These are phyloP conservation scores for Papiliotrema fonsecae DNA, from an alignment of 1,284 basidiomycete genomes.

Conservation along the genomic window DNA sequence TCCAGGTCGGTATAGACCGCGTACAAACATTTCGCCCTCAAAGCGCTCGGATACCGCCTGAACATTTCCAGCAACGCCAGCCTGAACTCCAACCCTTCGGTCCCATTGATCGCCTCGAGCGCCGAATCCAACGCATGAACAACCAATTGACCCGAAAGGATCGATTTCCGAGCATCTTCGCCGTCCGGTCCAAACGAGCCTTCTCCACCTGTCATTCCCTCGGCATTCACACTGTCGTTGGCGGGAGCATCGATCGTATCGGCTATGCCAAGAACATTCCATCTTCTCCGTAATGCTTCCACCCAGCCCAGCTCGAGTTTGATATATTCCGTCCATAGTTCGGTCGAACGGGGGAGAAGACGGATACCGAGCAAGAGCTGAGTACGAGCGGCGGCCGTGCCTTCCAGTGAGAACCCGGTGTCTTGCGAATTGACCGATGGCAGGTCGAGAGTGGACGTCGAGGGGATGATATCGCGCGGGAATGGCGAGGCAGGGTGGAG, in stretches of 20 bases:
- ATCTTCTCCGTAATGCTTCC: slow-evolving; percentile 73
- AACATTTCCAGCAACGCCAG: slow-evolving; percentile 31
- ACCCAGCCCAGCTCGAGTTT: slow-evolving; percentile 87
- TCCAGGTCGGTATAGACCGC: slow-evolving; percentile 37
- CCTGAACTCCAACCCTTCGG: slow-evolving; percentile 34
- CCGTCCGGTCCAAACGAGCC: slow-evolving; percentile 45
- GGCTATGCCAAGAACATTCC: slow-evolving; percentile 58
- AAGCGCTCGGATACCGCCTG: slow-evolving; percentile 42
- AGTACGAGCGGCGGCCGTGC: slow-evolving; percentile 62
- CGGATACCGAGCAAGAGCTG: slow-evolving; percentile 82
- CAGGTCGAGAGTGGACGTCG: slow-evolving; percentile 31
- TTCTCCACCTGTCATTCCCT: slow-evolving; percentile 31
- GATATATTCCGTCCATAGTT: slow-evolving; percentile 82
- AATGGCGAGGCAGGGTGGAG: slow-evolving; percentile 66
- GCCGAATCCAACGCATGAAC: slow-evolving; percentile 40
- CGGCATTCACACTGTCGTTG: slow-evolving; percentile 12
- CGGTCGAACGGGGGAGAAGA: slow-evolving; percentile 62
- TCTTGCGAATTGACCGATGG: slow-evolving; percentile 14
- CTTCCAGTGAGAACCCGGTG: slow-evolving; percentile 41
- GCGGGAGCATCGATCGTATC: slow-evolving; percentile 8
- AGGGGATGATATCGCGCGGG: slow-evolving; percentile 46
- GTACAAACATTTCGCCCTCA: slow-evolving; percentile 32
- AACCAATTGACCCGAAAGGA: slow-evolving; percentile 45
- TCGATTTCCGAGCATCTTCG: slow-evolving; percentile 44
- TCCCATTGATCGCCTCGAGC: slow-evolving; percentile 25